Percentiles rank a stretch among this genome's conserved stretches.
These are phyloP conservation scores for Chaetoscypha palmicola DNA, from an alignment of 2,329 filamentous ascomycete genomes.

Conservation along the genomic window DNA sequence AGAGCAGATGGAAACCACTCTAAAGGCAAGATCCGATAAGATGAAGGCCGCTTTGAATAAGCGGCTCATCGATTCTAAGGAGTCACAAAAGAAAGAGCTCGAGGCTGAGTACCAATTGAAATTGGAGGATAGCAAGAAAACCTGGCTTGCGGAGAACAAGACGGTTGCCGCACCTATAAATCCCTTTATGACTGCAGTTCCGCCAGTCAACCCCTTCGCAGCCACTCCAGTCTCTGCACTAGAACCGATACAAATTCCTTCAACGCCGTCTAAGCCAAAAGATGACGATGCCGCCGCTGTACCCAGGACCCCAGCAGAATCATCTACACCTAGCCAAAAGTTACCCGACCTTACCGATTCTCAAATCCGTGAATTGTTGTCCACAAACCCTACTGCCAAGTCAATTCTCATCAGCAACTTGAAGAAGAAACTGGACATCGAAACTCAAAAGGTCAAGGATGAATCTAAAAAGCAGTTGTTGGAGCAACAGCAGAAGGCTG, in stretches of 20 bases:
- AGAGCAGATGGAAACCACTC: slow-evolving; percentile 49
- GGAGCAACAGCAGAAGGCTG: slow-evolving; percentile 45
- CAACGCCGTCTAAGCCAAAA: slow-evolving; percentile 37
- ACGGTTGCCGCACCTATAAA: slow-evolving; percentile 6
- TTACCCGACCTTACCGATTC: slow-evolving; percentile 41
- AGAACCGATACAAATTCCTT: slow-evolving; percentile 23
- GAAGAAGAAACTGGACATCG: slow-evolving; percentile 60
- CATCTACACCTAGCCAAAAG: slow-evolving; percentile 21
- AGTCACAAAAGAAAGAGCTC: slow-evolving; percentile 47
- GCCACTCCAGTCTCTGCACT: background rate
- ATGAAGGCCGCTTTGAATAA: slow-evolving; percentile 63
- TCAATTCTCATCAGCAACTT: slow-evolving; percentile 55
- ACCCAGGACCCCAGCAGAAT: slow-evolving; percentile 13
- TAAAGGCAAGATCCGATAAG: slow-evolving; percentile 59
- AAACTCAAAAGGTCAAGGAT: slow-evolving; percentile 53
- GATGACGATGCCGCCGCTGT: slow-evolving; percentile 3
- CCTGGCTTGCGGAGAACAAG: slow-evolving; percentile 50
- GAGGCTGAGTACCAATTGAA: slow-evolving; percentile 40
- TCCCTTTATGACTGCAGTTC: slow-evolving; percentile 13
- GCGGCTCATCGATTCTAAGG: slow-evolving; percentile 53
- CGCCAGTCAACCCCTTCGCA: slow-evolving; percentile 1
- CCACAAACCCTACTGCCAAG: slow-evolving; percentile 47
- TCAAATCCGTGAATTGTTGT: slow-evolving; percentile 50
- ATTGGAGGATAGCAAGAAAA: slow-evolving; percentile 56
- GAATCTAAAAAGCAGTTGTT: slow-evolving; percentile 43